phyloP scores from a whole-genome alignment of 1,284 basidiomycete genomes.

The Cryptococcus sp. region DNA sequence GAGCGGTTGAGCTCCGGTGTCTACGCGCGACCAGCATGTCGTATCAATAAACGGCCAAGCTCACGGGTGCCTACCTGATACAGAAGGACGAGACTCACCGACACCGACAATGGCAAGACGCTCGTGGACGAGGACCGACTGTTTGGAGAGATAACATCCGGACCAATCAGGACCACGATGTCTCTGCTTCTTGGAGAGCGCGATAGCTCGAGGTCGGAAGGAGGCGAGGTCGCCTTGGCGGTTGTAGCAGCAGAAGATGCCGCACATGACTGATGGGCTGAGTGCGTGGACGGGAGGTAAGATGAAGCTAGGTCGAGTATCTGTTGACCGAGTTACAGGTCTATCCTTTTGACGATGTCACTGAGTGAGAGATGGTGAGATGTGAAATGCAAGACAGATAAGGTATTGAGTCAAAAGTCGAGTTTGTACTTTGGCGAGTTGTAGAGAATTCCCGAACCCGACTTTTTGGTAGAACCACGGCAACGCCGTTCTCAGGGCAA shows the following conservation, averaged over 20 bases:
- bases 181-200: conserved; percentile 82
- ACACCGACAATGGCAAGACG: conserved; percentile 97
- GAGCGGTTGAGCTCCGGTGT: conserved; percentile 95
- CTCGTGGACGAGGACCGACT: conserved; percentile 81
- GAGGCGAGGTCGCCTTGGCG: conserved; percentile 69
- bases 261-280: conserved; percentile 66
- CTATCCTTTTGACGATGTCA: too few species aligned
- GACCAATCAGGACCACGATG: conserved; percentile 98
- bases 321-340: too few species aligned
- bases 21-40: conserved; percentile 56
- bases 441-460: neutral
- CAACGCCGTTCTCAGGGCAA: neutral
- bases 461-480: conserved; percentile 5
- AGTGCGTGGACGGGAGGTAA: neutral
- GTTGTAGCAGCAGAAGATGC: conserved; percentile 82
- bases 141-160: conserved; percentile 81
- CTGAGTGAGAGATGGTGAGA: too few species aligned
- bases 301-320: too few species aligned
- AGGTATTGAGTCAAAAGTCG: neutral
- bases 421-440: too few species aligned
- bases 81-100: conserved; percentile 63
- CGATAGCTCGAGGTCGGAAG: conserved; percentile 73
- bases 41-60: neutral
- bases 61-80: neutral
- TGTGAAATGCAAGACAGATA: too few species aligned